Conservation (phyloP, 306 rosid genomes). For the Citrullus mucosospermus region DNA sequence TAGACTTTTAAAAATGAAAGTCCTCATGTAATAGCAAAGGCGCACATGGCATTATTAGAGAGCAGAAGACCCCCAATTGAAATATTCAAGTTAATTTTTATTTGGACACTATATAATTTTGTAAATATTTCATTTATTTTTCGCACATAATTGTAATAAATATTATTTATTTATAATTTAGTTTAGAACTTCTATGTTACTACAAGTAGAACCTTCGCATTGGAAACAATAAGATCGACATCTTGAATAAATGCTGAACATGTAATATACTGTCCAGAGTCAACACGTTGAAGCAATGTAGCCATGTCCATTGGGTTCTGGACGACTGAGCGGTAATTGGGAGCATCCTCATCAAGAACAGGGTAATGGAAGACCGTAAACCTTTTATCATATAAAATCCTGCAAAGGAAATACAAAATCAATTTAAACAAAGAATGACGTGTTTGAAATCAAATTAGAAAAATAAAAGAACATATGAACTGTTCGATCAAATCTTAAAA, state of each 20-base stretch:
- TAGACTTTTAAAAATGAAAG: background rate
- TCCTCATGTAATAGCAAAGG: background rate
- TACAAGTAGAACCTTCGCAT: conserved; percentile 56
- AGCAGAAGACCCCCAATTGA: background rate
- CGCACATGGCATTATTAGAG: background rate
- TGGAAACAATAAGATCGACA: conserved; percentile 74
- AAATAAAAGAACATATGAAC: background rate
- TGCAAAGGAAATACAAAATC: conserved; percentile 16
- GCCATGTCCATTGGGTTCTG: conserved; percentile 95
- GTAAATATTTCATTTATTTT: too few relatives aligned
- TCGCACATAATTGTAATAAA: background rate
- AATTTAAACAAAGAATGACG: background rate
- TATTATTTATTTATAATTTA: too few relatives aligned
- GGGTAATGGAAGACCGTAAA: conserved; percentile 88
- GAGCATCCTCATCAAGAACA: conserved; percentile 93
- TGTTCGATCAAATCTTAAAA: background rate
- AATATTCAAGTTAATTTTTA: background rate
- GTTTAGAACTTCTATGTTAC: too few relatives aligned
- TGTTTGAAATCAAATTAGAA: background rate
- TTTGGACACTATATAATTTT: too few relatives aligned
- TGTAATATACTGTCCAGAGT: conserved; percentile 72
- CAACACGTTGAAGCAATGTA: conserved; percentile 77
- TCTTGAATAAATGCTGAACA: conserved; percentile 73
- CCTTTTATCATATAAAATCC: conserved; percentile 88
- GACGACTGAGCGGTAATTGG: conserved; percentile 75